phyloP scores from a whole-genome alignment of 495 filamentous ascomycete genomes.

The Talaromyces thailandensis region DNA sequence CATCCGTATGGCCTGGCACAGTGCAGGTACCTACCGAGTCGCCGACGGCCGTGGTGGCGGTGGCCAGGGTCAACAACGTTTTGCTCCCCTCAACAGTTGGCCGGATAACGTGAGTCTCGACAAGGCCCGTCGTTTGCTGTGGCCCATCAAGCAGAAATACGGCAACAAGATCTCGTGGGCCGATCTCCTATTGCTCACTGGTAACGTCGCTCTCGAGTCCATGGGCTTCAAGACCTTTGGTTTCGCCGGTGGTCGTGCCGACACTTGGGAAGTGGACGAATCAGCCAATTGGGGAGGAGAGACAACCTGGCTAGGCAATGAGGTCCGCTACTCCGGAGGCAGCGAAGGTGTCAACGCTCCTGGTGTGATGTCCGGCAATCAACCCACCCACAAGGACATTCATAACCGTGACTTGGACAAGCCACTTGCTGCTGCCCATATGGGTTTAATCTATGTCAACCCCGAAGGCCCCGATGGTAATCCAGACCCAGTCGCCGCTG shows the following conservation, averaged over 20 bases:
- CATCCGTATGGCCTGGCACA: constrained; percentile 72
- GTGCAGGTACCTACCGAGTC: constrained; percentile 64
- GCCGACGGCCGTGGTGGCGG: constrained; percentile 64
- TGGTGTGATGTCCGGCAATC: constrained; percentile 39
- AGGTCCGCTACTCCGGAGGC: constrained; percentile 51
- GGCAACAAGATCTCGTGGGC: constrained; percentile 74
- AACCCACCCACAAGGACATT: constrained; percentile 41
- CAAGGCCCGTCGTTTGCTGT: constrained; percentile 68
- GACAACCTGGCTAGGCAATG: constrained; percentile 61
- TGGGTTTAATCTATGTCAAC: constrained; percentile 73
- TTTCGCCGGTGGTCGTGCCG: constrained; percentile 58
- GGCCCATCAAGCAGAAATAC: constrained; percentile 77
- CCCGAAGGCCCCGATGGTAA: constrained; percentile 64
- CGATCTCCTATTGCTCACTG: constrained; percentile 57
- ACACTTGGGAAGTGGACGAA: constrained; percentile 65
- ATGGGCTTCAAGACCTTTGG: constrained; percentile 69
- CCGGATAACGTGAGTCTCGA: constrained; percentile 68
- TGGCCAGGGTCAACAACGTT: constrained; percentile 62
- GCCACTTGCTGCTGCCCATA: constrained; percentile 56
- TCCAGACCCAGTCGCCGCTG: constrained; percentile 58
- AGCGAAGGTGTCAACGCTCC: constrained; percentile 27
- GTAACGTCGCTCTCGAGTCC: constrained; percentile 65
- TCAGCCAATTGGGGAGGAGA: constrained; percentile 67
- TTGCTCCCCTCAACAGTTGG: constrained; percentile 73
- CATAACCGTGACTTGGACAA: constrained; percentile 51